These are phyloP conservation scores for Ganoderma boninense DNA, from an alignment of 1,284 basidiomycete species.

Conservation along the genomic window DNA sequence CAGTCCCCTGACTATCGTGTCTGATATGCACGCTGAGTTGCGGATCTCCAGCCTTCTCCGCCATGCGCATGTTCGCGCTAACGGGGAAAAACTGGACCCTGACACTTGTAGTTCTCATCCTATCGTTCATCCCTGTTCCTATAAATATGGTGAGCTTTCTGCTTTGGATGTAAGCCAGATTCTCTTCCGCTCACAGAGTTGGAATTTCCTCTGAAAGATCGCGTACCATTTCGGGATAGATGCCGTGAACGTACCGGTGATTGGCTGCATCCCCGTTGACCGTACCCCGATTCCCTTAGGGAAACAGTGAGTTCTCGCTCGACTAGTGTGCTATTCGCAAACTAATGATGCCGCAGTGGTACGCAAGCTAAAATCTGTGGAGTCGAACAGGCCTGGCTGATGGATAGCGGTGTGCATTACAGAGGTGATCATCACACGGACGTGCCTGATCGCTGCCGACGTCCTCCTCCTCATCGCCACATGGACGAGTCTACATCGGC, in stretches of 20 bases:
- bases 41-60: background rate
- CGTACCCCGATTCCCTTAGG: background rate
- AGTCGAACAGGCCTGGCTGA: background rate
- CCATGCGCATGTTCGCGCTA: constrained; percentile 6
- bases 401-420: background rate
- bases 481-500: background rate
- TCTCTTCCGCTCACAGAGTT: background rate
- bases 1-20: background rate
- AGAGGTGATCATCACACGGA: constrained; percentile 1
- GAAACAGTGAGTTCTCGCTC: background rate
- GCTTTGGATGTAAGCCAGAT: too few species aligned
- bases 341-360: background rate
- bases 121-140: background rate
- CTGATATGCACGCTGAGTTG: background rate
- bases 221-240: background rate
- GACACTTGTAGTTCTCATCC: background rate
- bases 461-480: background rate
- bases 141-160: background rate
- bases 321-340: too few species aligned
- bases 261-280: constrained; percentile 1
- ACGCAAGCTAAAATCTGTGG: background rate
- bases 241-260: background rate
- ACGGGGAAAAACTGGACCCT: background rate
- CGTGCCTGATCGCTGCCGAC: background rate
- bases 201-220: background rate